Base-by-base conservation (phyloP, 176 grass and related monocot genomes). In the Hyparrhenia diplandra region DNA sequence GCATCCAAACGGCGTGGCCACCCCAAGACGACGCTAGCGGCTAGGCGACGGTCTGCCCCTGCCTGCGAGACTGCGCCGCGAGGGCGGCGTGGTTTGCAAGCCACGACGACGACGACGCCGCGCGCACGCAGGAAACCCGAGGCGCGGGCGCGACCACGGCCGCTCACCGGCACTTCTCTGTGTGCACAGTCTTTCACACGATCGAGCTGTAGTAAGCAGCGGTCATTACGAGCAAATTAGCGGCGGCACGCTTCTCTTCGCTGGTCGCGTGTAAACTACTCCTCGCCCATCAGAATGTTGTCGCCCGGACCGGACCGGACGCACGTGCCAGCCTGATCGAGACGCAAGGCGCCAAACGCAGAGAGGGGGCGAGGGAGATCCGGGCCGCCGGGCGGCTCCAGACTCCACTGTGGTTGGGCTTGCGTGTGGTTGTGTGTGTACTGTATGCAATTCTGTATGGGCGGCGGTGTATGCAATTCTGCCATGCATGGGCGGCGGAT, bases 151-250 rank as follows among this genome's bases (percentile, higher is more conserved):
- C n/a, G n/a, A n/a, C n/a, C n/a, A n/a, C n/a, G n/a, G 18, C 32
- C 32, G 65, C 20, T 34, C 30, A 5, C 54, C 13, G 45, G 13
- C 45, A 47, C 45, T 17, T 17, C 16, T 14, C 16, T 10, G n/a
- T n/a, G n/a, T n/a, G 69, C 84, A 82, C 71, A 11, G 85, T 20
- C 71, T 82, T 70, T 46, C 85, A 49, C 71, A 16, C 31, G 46
- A 24, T 24, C 21, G 71, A 41, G 39, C 2, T 2, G 5, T 31
- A 9, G 17, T 16, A 5, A 13, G 55, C 8, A 49, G 13, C 29
- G 29, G 11, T 17, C 69, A 28, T 40, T 81, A 59, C 52, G 69
- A 49, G 80, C 32, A 43, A 25, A 27, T 27, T 25, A 30, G 52
- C 70, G n/a, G n/a, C n/a, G 59, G 80, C 34, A 37, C 40, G 67